Percentiles rank a stretch among this genome's conserved stretches.
phyloP scores from a whole-genome alignment of 345 rosid species.

The Corchorus capsularis region DNA sequence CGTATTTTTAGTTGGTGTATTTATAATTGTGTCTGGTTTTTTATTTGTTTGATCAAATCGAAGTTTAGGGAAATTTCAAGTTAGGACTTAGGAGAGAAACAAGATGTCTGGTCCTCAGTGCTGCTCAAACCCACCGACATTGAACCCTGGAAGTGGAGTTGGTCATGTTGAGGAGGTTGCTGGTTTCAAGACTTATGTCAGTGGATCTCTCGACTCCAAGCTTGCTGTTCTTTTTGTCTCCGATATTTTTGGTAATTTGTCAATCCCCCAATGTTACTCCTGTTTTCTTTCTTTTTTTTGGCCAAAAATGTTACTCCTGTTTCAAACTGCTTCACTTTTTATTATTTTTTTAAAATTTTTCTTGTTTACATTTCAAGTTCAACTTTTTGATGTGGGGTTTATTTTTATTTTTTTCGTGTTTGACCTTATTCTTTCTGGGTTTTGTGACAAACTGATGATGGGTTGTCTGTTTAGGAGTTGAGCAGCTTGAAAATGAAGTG shows the following conservation, averaged over 20 bases:
- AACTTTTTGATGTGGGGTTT: no score
- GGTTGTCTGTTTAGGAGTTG: neutral
- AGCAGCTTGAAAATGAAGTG: neutral
- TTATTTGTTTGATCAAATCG: neutral
- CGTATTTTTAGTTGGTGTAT: no score
- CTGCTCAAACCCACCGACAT: slow-evolving; percentile 67
- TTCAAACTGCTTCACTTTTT: neutral
- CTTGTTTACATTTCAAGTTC: no score
- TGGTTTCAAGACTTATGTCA: slow-evolving; percentile 64
- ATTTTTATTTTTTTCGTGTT: neutral
- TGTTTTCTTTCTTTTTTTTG: no score
- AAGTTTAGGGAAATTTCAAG: neutral
- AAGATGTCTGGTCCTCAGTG: slow-evolving; percentile 76
- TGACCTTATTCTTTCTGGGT: neutral
- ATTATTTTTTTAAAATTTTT: no score
- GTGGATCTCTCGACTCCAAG: slow-evolving; percentile 61
- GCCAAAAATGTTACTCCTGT: neutral
- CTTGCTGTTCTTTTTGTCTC: slow-evolving; percentile 64
- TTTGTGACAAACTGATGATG: slow-evolving; percentile 3
- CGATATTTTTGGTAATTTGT: slow-evolving; percentile 63
- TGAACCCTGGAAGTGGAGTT: slow-evolving; percentile 49
- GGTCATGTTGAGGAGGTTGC: slow-evolving; percentile 65
- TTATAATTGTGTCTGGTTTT: neutral
- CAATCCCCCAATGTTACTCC: no score
- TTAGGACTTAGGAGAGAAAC: neutral